Evolutionary conservation across 2,329 filamentous ascomycete species (phyloP), one percentile per base, ranked within the genome.

Genomic region (Fusarium sublunatum): DNA sequence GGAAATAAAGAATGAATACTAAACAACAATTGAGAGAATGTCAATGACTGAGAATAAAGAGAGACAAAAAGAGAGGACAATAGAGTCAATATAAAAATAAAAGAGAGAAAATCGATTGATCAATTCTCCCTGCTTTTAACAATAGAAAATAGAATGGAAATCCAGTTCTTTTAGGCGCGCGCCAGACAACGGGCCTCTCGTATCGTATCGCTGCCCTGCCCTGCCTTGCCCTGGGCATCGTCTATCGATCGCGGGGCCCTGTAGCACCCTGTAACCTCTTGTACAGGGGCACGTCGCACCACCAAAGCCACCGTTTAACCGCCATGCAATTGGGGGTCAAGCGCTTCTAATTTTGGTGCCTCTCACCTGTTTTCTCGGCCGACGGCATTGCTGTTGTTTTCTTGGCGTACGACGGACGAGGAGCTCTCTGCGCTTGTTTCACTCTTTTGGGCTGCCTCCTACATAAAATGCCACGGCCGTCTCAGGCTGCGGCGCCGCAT

Each of bases 211-310:
- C 39, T n/a, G n/a, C n/a, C n/a, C n/a, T n/a, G n/a, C n/a, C n/a
- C n/a, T n/a, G n/a, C n/a, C n/a, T n/a, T n/a, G n/a, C n/a, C n/a
- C 43, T 19, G 19, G 2, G 19, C 19, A 19, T 19, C 19, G 19
- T 19, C 11, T 28, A 31, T 38, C 25, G 45, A 31, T 22, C 10
- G 35, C 19, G 19, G 19, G 11, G 11, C 31, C 31, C 11, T 13
- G 31, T 11, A 10, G 9, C 31, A n/a, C 11, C 5, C 31, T 34
- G 31, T n/a, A 34, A 7, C 10, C n/a, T n/a, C n/a, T n/a, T 11
- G 13, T 6, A 34, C 67, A 69, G 67, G 67, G 67, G 67, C 47
- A 19, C 55, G 67, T 70, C 67, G 65, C 67, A 70, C 67, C 56
- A 70, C 61, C 56, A 60, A 22, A 35, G 40, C 43, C 62, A 65